These are phyloP conservation scores for Nigrospora sphaerica DNA, from an alignment of 2,329 filamentous ascomycete species.

Conservation along the genomic window DNA sequence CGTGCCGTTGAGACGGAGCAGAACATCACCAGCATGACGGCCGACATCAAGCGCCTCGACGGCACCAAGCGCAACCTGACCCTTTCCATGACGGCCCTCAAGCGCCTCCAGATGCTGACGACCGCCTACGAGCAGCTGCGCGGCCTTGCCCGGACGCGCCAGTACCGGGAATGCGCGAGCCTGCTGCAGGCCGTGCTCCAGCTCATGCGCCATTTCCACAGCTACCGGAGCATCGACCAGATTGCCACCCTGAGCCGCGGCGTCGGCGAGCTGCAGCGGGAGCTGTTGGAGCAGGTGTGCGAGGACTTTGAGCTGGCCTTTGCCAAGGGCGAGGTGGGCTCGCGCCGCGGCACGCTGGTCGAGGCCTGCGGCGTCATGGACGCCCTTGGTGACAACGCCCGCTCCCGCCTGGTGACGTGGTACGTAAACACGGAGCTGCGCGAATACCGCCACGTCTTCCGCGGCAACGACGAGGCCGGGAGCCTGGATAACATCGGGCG, in stretches of 20 bases:
- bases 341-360: constrained; percentile 62
- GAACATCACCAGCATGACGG: constrained; percentile 96
- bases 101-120: constrained; percentile 95
- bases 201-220: constrained; percentile 98
- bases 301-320: constrained; percentile 97
- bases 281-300: constrained; percentile 94
- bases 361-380: constrained; percentile 95
- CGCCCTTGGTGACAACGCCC: constrained; percentile 81
- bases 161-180: constrained; percentile 92
- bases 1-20: constrained; percentile 88
- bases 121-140: constrained; percentile 97
- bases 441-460: constrained; percentile 92
- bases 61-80: constrained; percentile 95
- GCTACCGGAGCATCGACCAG: constrained; percentile 95
- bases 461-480: constrained; percentile 92
- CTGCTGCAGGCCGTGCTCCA: constrained; percentile 91
- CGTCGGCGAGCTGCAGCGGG: constrained; percentile 86
- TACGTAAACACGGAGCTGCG: constrained; percentile 96
- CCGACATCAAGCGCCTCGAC: constrained; percentile 95
- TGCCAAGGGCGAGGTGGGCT: constrained; percentile 73
- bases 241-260: constrained; percentile 89
- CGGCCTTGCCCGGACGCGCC: constrained; percentile 72
- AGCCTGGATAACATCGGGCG: constrained; percentile 94
- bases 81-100: constrained; percentile 94
- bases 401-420: constrained; percentile 80